Base-by-base conservation (phyloP, 179 eudicot species). In the Camellia oleifera region DNA sequence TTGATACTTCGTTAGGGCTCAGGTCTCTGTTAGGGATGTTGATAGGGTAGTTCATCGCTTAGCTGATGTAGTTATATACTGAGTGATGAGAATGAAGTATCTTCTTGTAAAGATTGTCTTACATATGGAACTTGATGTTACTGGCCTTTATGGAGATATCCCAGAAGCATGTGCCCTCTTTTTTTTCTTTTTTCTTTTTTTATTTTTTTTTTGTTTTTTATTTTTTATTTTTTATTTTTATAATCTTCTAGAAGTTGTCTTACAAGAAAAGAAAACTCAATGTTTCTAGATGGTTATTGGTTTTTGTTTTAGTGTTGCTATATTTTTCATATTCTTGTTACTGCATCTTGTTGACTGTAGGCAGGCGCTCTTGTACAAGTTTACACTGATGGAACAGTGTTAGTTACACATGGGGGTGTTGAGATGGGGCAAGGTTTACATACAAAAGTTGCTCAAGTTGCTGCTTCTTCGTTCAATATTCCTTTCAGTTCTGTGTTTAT, bases 361-460 rank as follows among this genome's bases (percentile, higher is more conserved):
- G 99, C 99, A 73, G 99, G 99, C 53, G 98, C 99, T 57, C 98
- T 97, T 81, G 99, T 94, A 78, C 98, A 97, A 76, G 98, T 97
- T 46, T 97, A 97, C 77, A 97, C 97, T 20, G 99, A 97, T 82
- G 99, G 99, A 83, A 97, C 98, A 42, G 97, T 94, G 64, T 81
- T 97, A 76, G 99, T 97, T 60, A 94, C 97, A 14, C 99, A 94
- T 75, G 98, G 99, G 45, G 99, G 99, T 79, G 99, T 97, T 70
- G 99, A 97, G 84, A 97, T 94, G 99, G 99, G 99, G 68, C 99
- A 97, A 88, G 99, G 99, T 83, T 88, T 97, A 79, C 98, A 97
- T 83, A 97, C 99, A 14, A 97, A 97, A 86, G 91, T 94, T 84
- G 99, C 99, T 77, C 99, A 97, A 87, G 82, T 97, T 83, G 99